These are phyloP conservation scores for Dothideomycetes sp. DNA, from an alignment of 2,329 filamentous ascomycete genomes.

Conservation along the genomic window DNA sequence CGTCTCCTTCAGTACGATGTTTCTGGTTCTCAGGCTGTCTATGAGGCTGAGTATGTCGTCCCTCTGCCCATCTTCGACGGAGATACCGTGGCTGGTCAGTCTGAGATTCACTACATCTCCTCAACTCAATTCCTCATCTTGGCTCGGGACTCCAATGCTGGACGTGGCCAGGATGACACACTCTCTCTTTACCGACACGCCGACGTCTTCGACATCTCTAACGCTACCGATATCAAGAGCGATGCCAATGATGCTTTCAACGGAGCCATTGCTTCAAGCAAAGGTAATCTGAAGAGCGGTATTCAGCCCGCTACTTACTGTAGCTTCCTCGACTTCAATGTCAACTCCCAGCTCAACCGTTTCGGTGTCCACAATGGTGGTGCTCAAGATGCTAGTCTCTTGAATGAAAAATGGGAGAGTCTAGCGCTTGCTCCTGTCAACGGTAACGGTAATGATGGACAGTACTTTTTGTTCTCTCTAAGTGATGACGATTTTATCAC, in stretches of 20 bases:
- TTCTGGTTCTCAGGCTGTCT: constrained; percentile 31
- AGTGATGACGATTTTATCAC: constrained; percentile 71
- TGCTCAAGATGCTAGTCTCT: constrained; percentile 44
- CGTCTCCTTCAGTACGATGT: constrained; percentile 59
- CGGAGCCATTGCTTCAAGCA: constrained; percentile 35
- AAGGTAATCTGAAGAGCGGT: constrained; percentile 44
- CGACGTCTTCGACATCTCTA: constrained; percentile 57
- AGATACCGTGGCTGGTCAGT: constrained; percentile 53
- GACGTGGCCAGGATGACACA: constrained; percentile 49
- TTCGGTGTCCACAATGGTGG: constrained; percentile 64
- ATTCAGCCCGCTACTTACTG: constrained; percentile 55
- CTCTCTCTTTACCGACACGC: constrained; percentile 52
- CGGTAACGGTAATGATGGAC: constrained; percentile 37
- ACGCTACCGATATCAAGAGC: constrained; percentile 52
- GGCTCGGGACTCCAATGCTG: constrained; percentile 52
- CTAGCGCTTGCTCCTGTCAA: constrained; percentile 52
- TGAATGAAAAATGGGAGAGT: constrained; percentile 74
- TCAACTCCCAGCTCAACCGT: constrained; percentile 52
- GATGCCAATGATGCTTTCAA: constrained; percentile 26
- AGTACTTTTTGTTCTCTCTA: constrained; percentile 59
- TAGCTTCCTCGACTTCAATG: constrained; percentile 58
- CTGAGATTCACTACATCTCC: constrained; percentile 57
- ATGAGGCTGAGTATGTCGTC: constrained; percentile 56
- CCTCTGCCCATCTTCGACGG: constrained; percentile 52
- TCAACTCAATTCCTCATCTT: constrained; percentile 58